Conservation (phyloP, 2,329 filamentous ascomycete species). For the Penicillium olsonii region DNA sequence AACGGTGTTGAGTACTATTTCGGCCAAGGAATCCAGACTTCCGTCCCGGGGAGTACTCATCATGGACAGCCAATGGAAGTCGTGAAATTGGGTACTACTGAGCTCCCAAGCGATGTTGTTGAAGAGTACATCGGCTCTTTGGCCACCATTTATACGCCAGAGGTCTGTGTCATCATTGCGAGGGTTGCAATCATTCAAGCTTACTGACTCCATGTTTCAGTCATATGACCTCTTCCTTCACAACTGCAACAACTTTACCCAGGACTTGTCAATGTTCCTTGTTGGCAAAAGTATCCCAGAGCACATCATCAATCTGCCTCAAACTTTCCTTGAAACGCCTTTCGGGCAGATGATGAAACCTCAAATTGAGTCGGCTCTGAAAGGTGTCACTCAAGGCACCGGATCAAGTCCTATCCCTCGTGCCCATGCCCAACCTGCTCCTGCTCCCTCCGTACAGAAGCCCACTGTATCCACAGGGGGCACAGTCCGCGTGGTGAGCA, state of each 20-base stretch:
- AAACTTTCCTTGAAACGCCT: slow-evolving; percentile 80
- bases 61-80: slow-evolving; percentile 80
- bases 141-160: slow-evolving; percentile 76
- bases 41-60: slow-evolving; percentile 78
- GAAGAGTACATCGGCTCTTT: slow-evolving; percentile 85
- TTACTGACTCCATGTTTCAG: slow-evolving; percentile 42
- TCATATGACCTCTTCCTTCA: slow-evolving; percentile 87
- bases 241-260: slow-evolving; percentile 98
- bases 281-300: slow-evolving; percentile 84
- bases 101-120: slow-evolving; percentile 77
- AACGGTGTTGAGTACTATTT: slow-evolving; percentile 87
- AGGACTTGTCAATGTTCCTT: slow-evolving; percentile 87
- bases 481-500: slow-evolving; percentile 63
- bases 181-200: neutral
- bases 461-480: slow-evolving; percentile 30
- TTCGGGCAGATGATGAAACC: slow-evolving; percentile 86
- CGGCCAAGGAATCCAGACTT: slow-evolving; percentile 81
- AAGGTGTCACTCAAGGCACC: slow-evolving; percentile 62
- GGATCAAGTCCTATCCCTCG: slow-evolving; percentile 29
- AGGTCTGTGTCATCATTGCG: slow-evolving; percentile 50
- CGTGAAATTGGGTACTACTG: slow-evolving; percentile 72
- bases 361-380: slow-evolving; percentile 67
- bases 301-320: slow-evolving; percentile 81
- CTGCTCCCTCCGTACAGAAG: slow-evolving; percentile 12
- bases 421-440: slow-evolving; percentile 14